Evolutionary conservation across 1,284 basidiomycete genomes (phyloP).

Genomic region (Cutaneotrichosporon curvatum): DNA sequence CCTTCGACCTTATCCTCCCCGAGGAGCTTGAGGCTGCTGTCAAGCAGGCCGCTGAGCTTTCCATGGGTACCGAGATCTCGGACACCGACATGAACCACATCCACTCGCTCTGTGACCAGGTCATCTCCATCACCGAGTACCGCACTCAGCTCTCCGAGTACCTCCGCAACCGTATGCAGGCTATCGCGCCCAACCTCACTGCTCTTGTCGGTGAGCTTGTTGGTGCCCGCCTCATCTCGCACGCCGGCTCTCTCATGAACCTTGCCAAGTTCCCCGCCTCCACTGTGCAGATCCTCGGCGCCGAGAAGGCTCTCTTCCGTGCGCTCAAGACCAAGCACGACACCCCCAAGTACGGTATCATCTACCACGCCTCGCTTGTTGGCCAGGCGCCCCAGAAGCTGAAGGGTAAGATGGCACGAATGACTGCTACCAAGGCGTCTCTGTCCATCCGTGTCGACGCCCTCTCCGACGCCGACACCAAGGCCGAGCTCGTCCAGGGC

Average conservation of each 20-base stretch:
- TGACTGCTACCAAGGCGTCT: conserved; percentile 97
- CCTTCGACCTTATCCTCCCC: conserved; percentile 82
- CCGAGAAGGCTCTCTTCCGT: conserved; percentile 96
- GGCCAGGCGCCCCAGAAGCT: conserved; percentile 96
- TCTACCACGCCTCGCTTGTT: conserved; percentile 93
- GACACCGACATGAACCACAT: conserved; percentile 93
- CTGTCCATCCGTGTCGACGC: conserved; percentile 96
- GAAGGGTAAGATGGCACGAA: conserved; percentile 99
- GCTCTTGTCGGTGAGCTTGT: conserved; percentile 94
- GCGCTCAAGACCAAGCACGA: conserved; percentile 98
- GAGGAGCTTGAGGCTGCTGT: conserved; percentile 88
- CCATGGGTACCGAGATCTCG: conserved; percentile 98
- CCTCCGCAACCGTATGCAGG: conserved; percentile 92
- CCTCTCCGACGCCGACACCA: conserved; percentile 83
- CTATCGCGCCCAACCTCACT: conserved; percentile 89
- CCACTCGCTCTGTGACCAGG: conserved; percentile 90
- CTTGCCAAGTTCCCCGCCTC: conserved; percentile 95
- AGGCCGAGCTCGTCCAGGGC: conserved; percentile 65
- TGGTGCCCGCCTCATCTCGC: conserved; percentile 90
- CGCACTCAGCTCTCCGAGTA: conserved; percentile 90
- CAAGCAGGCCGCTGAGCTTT: conserved; percentile 88
- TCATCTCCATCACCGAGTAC: conserved; percentile 91
- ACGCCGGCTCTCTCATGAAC: conserved; percentile 89
- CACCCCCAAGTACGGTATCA: conserved; percentile 95
- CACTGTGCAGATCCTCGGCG: conserved; percentile 96